Evolutionary conservation across 2,329 filamentous ascomycete species (phyloP).

Genomic region (Sarocladium brachiariae): DNA sequence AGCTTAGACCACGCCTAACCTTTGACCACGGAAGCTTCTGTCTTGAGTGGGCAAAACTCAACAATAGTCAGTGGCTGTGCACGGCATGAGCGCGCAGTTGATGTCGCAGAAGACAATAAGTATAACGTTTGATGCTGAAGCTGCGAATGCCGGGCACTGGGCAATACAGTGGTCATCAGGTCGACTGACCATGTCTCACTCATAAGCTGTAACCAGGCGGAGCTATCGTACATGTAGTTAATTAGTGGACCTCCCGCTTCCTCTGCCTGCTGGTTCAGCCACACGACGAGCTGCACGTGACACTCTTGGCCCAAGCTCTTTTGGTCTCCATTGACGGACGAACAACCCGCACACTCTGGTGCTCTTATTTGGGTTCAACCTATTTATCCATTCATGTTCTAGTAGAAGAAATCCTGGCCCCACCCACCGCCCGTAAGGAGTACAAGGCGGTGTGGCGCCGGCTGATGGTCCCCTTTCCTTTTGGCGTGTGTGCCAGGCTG

Average conservation of each 20-base stretch:
- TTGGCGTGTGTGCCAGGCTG: no score
- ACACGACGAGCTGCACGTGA: background rate
- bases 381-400: no score
- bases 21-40: background rate
- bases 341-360: conserved; percentile 1
- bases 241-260: no score
- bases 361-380: no score
- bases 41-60: background rate
- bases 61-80: no score
- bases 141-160: no score
- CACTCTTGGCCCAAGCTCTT: background rate
- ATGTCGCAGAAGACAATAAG: no score
- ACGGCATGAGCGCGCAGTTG: no score
- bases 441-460: background rate
- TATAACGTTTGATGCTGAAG: no score
- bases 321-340: background rate
- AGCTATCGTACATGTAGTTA: no score
- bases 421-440: conserved; percentile 2
- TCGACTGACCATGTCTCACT: conserved; percentile 3
- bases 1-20: background rate
- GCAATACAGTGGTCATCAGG: conserved; percentile 1
- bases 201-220: conserved; percentile 3
- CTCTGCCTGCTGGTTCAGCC: background rate
- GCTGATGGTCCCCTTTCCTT: conserved; percentile 6
- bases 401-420: no score